Conservation (phyloP, 2,329 filamentous ascomycete species). For the Ceratocystiopsis sp. region DNA sequence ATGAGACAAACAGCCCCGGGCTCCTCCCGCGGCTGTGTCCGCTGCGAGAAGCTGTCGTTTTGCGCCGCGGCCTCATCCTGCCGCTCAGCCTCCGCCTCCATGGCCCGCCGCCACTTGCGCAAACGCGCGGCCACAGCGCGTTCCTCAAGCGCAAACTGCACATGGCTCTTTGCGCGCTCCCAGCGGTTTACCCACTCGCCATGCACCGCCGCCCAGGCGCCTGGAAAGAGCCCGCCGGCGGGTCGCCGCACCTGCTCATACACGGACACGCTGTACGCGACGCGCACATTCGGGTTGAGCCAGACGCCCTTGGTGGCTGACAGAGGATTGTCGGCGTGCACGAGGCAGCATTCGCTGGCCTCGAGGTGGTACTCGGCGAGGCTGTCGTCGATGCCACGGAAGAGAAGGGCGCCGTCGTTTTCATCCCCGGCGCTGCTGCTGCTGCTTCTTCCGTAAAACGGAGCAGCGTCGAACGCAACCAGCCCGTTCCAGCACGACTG, state of each 20-base stretch:
- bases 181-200: slow-evolving; percentile 44
- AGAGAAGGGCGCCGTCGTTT: slow-evolving; percentile 27
- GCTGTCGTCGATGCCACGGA: slow-evolving; percentile 45
- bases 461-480: slow-evolving; percentile 25
- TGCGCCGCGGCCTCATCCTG: too few relatives aligned
- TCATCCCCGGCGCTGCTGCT: too few relatives aligned
- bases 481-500: slow-evolving; percentile 55
- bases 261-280: slow-evolving; percentile 41
- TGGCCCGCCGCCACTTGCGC: slow-evolving; percentile 18
- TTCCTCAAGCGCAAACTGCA: slow-evolving; percentile 21
- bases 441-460: slow-evolving; percentile 23
- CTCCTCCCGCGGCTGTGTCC: slow-evolving; percentile 18
- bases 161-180: slow-evolving; percentile 24
- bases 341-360: slow-evolving; percentile 64
- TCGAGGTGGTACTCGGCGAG: slow-evolving; percentile 49
- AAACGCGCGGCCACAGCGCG: slow-evolving; percentile 23
- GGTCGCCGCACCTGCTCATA: slow-evolving; percentile 30
- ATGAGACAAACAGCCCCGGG: slow-evolving; percentile 33
- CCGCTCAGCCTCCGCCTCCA: too few relatives aligned
- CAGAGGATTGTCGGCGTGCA: slow-evolving; percentile 53
- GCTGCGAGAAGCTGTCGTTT: slow-evolving; percentile 15
- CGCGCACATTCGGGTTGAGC: slow-evolving; percentile 51
- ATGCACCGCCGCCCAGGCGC: slow-evolving; percentile 26
- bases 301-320: slow-evolving; percentile 36
- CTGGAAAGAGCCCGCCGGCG: slow-evolving; percentile 23